Evolutionary conservation across 371 early-diverging fungal species (phyloP), one percentile per base, ranked within the genome.

Genomic region (Polyrhizophydium stewartii): DNA sequence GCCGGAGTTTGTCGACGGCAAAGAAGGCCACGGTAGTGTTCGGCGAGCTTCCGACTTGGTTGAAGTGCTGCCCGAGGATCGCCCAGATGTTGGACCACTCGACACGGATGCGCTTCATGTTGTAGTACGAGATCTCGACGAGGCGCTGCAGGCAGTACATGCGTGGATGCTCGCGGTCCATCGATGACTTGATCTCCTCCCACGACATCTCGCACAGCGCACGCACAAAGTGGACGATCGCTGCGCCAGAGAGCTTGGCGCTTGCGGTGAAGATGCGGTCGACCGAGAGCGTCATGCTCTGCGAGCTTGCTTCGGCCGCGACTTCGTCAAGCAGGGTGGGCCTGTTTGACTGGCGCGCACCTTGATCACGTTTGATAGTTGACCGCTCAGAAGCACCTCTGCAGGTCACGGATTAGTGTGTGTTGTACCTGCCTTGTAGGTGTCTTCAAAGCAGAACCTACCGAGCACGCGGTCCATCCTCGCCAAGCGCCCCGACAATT

Each of bases 41-140:
- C 31, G 85, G 81, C 62, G 94, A 88, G 47, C 92, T 92, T 2
- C 94, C 94, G 22, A 94, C 94, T 63, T 90, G 87, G 73, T 92
- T 91, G 64, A 93, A 95, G 67, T 92, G 89, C 33, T 90, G 89
- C 0, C 94, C 94, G 1, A 96, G 78, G 19, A 95, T 89, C 1
- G 88, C 87, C 97, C 97, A 96, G 45, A 95, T 87, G 63, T 92
- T 87, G 41, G 92, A 88, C 97, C 97, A 96, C 74, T 96, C 97
- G 63, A 94, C 85, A 70, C 94, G 87, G 67, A 96, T 96, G 79
- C 97, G 91, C 51, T 85, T 87, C 97, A 96, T 96, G 78, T 96
- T 96, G 83, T 94, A 96, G 80, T 94, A 93, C 0, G 90, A 86
- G 30, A 96, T 92, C 64, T 96, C 97, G 0, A 96, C 94, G 12